Conservation (phyloP, 208 protist species). For the Crithidia brevicula region DNA sequence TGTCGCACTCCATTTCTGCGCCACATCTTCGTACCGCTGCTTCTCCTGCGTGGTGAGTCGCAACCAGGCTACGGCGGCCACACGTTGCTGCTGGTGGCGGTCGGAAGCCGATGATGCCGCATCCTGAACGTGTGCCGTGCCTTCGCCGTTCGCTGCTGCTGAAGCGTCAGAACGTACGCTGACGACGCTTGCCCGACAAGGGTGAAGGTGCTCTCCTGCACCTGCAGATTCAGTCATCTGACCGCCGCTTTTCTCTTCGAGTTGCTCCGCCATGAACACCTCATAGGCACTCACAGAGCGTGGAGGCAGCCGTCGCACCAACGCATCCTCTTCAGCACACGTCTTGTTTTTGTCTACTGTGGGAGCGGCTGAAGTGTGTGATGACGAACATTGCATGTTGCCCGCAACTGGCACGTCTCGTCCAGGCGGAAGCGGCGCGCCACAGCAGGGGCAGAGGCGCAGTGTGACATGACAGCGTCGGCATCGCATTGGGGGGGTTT, state of each 20-base stretch:
- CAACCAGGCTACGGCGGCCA: slow-evolving; percentile 22
- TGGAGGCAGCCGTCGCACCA: slow-evolving; percentile 10
- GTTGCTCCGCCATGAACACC: slow-evolving; percentile 21
- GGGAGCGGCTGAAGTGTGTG: background rate
- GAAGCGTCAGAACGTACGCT: no score
- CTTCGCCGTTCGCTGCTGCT: no score
- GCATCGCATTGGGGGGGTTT: slow-evolving; percentile 1
- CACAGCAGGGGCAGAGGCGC: slow-evolving; percentile 44
- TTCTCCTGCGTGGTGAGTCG: slow-evolving; percentile 10
- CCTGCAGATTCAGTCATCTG: no score
- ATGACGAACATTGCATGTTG: background rate
- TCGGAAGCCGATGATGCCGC: no score
- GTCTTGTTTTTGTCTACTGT: background rate
- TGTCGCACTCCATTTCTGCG: slow-evolving; percentile 29
- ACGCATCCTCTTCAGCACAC: background rate
- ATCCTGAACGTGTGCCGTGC: no score
- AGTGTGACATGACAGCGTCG: slow-evolving; percentile 20
- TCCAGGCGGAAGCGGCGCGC: background rate
- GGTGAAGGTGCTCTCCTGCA: no score
- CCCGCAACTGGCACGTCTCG: background rate
- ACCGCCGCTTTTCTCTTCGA: no score
- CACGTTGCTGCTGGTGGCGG: slow-evolving; percentile 11
- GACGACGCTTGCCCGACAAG: no score
- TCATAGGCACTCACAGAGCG: slow-evolving; percentile 28
- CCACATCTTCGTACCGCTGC: slow-evolving; percentile 18